phyloP scores from a whole-genome alignment of 768 basidiomycete species.

The Kwoniella sp. region DNA sequence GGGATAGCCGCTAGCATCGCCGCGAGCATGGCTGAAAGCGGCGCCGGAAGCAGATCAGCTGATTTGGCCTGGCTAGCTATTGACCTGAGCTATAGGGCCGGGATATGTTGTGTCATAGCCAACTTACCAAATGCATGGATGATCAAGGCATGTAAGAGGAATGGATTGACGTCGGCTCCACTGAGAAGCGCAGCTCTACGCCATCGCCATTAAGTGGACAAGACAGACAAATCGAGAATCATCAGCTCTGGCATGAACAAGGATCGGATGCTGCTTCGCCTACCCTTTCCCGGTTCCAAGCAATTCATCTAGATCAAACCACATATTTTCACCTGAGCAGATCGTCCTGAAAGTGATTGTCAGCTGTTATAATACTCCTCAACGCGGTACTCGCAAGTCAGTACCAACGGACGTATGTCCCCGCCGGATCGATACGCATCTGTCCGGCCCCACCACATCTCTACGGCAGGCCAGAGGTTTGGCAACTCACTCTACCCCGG shows the following conservation, averaged over 20 bases:
- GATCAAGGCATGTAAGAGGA: slow-evolving; percentile 16
- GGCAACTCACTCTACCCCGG: slow-evolving; percentile 4
- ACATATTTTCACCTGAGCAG: slow-evolving; percentile 12
- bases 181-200: not conserved
- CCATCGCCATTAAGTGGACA: not conserved
- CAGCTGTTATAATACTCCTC: too few relatives aligned
- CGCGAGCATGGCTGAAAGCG: slow-evolving; percentile 19
- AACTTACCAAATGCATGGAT: slow-evolving; percentile 18
- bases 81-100: too few relatives aligned
- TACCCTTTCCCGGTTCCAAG: too few relatives aligned
- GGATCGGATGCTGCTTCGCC: not conserved
- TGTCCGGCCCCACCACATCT: too few relatives aligned
- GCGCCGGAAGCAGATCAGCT: too few relatives aligned
- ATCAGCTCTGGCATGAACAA: too few relatives aligned
- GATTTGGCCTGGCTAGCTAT: too few relatives aligned
- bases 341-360: slow-evolving; percentile 1
- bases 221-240: not conserved
- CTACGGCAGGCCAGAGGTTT: too few relatives aligned
- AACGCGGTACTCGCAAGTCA: too few relatives aligned
- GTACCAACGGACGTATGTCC: too few relatives aligned
- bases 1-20: slow-evolving; percentile 20
- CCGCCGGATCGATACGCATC: too few relatives aligned
- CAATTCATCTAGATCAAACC: slow-evolving; percentile 8
- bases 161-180: slow-evolving; percentile 18
- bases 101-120: not conserved